Evolutionary conservation across 202 grass and related monocot genomes (phyloP).

Genomic region (Brachypodium distachyon): DNA sequence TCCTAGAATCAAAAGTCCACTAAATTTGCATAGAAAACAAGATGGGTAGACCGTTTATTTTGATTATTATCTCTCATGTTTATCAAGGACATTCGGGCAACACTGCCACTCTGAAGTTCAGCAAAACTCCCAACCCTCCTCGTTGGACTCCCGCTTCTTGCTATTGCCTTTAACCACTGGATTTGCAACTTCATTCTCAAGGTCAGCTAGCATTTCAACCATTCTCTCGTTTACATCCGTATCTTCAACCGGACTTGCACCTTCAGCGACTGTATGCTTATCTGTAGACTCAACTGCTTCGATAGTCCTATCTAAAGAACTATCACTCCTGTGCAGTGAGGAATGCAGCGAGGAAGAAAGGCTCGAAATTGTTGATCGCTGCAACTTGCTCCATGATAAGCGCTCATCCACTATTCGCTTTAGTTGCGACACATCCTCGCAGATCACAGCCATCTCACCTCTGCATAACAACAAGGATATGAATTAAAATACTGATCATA

Average conservation of each 20-base stretch:
- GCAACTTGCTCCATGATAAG: conserved; percentile 45
- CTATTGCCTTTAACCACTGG: neutral
- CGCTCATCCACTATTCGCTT: conserved; percentile 70
- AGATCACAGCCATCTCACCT: conserved; percentile 75
- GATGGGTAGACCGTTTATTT: neutral
- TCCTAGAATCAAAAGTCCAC: neutral
- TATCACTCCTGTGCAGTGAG: conserved; percentile 39
- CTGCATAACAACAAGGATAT: conserved; percentile 28
- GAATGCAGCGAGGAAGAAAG: conserved; percentile 50
- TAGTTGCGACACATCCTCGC: conserved; percentile 52
- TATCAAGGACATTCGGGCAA: neutral
- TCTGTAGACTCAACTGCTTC: conserved; percentile 14
- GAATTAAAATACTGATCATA: neutral
- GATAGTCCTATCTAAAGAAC: conserved; percentile 11
- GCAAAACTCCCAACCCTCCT: conserved; percentile 40
- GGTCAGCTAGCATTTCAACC: neutral
- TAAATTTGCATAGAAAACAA: conserved; percentile 8
- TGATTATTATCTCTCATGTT: conserved; percentile 1
- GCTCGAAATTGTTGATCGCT: conserved; percentile 43
- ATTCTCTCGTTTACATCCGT: neutral
- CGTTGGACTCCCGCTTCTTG: neutral
- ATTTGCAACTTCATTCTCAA: neutral
- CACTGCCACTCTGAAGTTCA: neutral
- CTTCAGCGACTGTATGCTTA: conserved; percentile 7
- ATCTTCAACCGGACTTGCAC: neutral